phyloP scores from a whole-genome alignment of 2,329 filamentous ascomycete genomes.

The Colletotrichum musicola region DNA sequence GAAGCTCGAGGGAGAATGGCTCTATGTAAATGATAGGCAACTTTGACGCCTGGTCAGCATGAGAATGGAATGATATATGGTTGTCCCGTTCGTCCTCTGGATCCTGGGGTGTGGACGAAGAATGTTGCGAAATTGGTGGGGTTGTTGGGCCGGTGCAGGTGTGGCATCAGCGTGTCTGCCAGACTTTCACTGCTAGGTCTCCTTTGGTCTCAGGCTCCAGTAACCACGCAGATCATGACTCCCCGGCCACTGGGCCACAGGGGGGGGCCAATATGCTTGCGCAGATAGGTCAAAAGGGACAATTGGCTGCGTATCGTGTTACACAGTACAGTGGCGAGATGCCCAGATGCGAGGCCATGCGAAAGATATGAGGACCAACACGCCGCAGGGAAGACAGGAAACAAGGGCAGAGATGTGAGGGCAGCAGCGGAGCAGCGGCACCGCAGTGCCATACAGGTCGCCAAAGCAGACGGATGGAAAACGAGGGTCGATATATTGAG shows the following conservation, averaged over 20 bases:
- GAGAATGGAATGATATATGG: constrained; percentile 14
- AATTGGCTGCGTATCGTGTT: constrained; percentile 5
- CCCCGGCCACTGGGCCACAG: constrained; percentile 2
- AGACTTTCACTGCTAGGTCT: constrained; percentile 14
- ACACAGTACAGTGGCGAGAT: constrained; percentile 21
- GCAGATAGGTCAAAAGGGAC: not conserved
- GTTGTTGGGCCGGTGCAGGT: constrained; percentile 25
- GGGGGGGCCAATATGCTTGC: not conserved
- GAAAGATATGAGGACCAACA: not conserved
- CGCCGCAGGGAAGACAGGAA: not conserved
- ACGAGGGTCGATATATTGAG: not conserved
- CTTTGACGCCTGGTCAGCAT: constrained; percentile 38
- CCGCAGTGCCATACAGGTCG: too few species aligned
- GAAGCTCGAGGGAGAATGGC: constrained; percentile 61
- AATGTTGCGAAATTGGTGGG: constrained; percentile 38
- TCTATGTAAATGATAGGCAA: too few species aligned
- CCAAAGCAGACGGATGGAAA: not conserved
- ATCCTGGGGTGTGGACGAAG: constrained; percentile 33
- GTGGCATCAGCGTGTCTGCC: constrained; percentile 9
- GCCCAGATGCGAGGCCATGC: constrained; percentile 7
- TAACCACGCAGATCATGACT: constrained; percentile 6
- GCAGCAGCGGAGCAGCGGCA: too few species aligned
- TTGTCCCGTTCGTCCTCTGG: constrained; percentile 24
- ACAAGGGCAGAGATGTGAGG: too few species aligned
- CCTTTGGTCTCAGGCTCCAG: constrained; percentile 18